Percentiles rank a stretch among this genome's conserved stretches.
phyloP scores from a whole-genome alignment of 1,284 basidiomycete genomes.

The Sanguinoderma infundibulare region DNA sequence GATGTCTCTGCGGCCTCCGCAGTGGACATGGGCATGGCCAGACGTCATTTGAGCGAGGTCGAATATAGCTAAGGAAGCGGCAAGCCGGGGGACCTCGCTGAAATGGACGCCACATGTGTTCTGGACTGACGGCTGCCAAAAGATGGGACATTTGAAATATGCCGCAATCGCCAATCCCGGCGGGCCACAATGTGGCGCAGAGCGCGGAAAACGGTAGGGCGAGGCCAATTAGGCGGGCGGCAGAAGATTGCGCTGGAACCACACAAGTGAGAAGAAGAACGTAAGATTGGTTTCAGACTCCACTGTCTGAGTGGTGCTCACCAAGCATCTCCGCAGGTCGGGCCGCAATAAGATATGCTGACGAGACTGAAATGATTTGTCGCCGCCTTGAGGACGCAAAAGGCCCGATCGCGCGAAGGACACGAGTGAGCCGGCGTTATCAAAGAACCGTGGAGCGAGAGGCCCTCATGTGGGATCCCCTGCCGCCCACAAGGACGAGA shows the following conservation, averaged over 20 bases:
- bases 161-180: background rate
- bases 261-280: background rate
- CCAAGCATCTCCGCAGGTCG: conserved; percentile 1
- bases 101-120: no score
- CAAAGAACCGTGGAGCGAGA: background rate
- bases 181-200: background rate
- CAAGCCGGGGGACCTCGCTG: background rate
- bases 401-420: background rate
- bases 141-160: background rate
- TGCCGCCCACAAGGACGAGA: background rate
- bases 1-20: no score
- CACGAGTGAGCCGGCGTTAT: background rate
- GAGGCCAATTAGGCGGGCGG: background rate
- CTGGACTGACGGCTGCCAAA: background rate
- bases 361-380: background rate
- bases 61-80: background rate
- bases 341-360: background rate
- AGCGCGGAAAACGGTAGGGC: background rate
- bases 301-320: background rate
- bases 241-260: background rate
- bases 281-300: background rate
- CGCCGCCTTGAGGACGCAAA: background rate
- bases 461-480: background rate
- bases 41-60: no score
- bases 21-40: no score